phyloP scores from a whole-genome alignment of 768 basidiomycete genomes.

The Crassisporium funariophilum region DNA sequence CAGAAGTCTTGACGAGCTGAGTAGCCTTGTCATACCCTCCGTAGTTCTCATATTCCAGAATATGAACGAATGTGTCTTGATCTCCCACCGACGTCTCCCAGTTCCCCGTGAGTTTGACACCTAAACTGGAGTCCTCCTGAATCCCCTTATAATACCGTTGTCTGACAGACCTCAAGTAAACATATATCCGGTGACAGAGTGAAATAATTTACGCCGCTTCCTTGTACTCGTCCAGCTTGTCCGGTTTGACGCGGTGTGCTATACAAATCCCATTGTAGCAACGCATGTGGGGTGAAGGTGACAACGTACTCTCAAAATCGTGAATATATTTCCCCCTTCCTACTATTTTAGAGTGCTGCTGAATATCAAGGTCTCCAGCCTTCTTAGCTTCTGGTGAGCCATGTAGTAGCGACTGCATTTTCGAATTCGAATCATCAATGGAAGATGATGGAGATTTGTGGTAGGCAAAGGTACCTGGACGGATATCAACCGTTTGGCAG shows the following conservation, averaged over 20 bases:
- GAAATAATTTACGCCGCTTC: conserved; percentile 69
- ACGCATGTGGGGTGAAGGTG: conserved; percentile 1
- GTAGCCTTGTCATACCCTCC: conserved; percentile 82
- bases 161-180: conserved; percentile 46
- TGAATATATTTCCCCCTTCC: conserved; percentile 95
- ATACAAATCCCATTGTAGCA: conserved; percentile 13
- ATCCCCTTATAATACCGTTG: conserved; percentile 85
- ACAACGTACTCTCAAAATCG: conserved; percentile 76
- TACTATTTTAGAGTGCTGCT: conserved; percentile 86
- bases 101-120: conserved; percentile 88
- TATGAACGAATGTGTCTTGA: conserved; percentile 79
- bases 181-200: conserved; percentile 7
- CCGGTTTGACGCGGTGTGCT: conserved; percentile 89
- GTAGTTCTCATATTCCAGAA: conserved; percentile 94
- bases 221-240: conserved; percentile 82
- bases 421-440: conserved; percentile 25
- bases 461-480: conserved; percentile 53
- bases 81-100: conserved; percentile 93
- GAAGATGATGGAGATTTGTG: conserved; percentile 6
- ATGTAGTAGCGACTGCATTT: conserved; percentile 76
- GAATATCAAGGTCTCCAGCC: conserved; percentile 73
- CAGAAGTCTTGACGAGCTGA: conserved; percentile 59
- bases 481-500: conserved; percentile 53
- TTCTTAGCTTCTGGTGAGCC: conserved; percentile 91
- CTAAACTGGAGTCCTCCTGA: conserved; percentile 67